Evolutionary conservation across 352 stramenopile species (phyloP).

Genomic region (Globisporangium acanthophoron): DNA sequence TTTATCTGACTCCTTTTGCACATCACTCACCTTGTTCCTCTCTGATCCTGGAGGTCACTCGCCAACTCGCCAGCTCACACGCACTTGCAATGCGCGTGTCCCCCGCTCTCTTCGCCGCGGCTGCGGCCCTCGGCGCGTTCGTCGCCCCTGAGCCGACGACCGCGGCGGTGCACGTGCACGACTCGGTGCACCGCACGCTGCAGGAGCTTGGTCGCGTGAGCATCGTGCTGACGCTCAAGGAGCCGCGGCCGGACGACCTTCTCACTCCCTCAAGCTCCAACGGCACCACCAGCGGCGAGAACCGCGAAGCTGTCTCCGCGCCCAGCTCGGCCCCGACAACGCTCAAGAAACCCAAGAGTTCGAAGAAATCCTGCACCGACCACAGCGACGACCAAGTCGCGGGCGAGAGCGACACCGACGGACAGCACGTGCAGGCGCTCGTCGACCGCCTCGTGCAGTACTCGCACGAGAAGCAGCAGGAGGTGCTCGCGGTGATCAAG

Average conservation of each 20-base stretch:
- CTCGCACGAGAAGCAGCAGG: conserved; percentile 20
- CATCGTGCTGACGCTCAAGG: conserved; percentile 31
- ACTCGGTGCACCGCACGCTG: conserved; percentile 13
- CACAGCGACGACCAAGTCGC: neutral
- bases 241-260: conserved; percentile 17
- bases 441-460: conserved; percentile 25
- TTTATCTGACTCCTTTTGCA: neutral
- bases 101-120: neutral
- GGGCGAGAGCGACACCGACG: conserved; percentile 1
- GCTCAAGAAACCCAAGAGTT: neutral
- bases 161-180: conserved; percentile 9
- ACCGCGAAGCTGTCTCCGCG: conserved; percentile 1
- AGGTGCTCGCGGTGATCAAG: conserved; percentile 22
- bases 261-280: neutral
- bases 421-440: conserved; percentile 20
- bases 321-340: conserved; percentile 2
- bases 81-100: conserved; percentile 1
- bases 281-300: neutral
- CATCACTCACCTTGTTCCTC: neutral
- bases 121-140: neutral
- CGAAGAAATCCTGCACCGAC: conserved; percentile 7
- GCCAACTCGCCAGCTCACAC: neutral
- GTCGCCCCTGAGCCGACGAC: neutral
- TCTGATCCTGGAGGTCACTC: neutral
- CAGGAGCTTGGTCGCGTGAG: conserved; percentile 16